These are phyloP conservation scores for Penicillium manginii DNA, from an alignment of 495 filamentous ascomycete genomes.

Conservation along the genomic window DNA sequence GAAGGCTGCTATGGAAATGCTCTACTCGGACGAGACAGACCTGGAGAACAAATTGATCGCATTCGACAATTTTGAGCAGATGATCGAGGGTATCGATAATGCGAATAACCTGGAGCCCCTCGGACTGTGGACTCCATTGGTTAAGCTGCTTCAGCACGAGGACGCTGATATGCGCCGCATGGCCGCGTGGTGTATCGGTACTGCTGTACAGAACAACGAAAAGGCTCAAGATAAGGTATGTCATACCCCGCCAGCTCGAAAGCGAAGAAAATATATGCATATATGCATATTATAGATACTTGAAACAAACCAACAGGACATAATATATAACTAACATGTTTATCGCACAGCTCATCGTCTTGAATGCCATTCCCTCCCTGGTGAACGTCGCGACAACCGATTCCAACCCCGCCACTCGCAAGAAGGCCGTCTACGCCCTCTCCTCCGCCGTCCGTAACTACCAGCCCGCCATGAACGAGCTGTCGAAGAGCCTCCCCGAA, in stretches of 20 bases:
- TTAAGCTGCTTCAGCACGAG: conserved; percentile 64
- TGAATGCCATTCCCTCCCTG: conserved; percentile 71
- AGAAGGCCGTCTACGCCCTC: conserved; percentile 86
- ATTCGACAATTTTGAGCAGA: conserved; percentile 94
- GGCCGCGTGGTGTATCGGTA: conserved; percentile 92
- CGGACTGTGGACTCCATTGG: conserved; percentile 78
- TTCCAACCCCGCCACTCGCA: conserved; percentile 65
- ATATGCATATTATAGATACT: too few relatives aligned
- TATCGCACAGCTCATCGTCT: conserved; percentile 56
- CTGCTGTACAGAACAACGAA: conserved; percentile 93
- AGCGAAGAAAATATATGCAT: too few relatives aligned
- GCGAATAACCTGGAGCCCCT: conserved; percentile 85
- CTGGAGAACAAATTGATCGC: conserved; percentile 82
- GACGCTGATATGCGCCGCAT: conserved; percentile 74
- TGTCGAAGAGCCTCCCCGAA: conserved; percentile 64
- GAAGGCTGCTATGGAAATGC: conserved; percentile 76
- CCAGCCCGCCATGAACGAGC: conserved; percentile 69
- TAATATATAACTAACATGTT: conserved; percentile 21
- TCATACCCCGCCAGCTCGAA: neutral
- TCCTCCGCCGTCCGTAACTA: conserved; percentile 85
- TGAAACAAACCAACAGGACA: too few relatives aligned
- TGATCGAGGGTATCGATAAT: conserved; percentile 92
- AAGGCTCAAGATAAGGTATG: conserved; percentile 75
- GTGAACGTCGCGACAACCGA: conserved; percentile 66
- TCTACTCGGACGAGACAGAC: conserved; percentile 63